Evolutionary conservation across 2,329 filamentous ascomycete species (phyloP).

Genomic region (Beauveria australis): DNA sequence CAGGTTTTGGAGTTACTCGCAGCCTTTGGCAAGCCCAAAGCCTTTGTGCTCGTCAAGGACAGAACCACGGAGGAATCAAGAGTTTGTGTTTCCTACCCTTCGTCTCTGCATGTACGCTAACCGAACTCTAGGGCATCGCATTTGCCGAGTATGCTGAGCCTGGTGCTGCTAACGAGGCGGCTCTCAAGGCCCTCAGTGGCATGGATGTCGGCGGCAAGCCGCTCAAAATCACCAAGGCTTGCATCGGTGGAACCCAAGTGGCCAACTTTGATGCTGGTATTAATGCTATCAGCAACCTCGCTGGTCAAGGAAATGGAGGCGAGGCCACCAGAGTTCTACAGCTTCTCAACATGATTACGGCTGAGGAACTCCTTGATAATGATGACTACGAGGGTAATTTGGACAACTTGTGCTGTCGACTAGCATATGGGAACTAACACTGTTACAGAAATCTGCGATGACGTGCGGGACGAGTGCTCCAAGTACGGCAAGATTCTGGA

Average conservation of each 20-base stretch:
- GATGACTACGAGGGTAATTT: conserved; percentile 86
- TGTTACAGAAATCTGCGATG: conserved; percentile 80
- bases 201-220: conserved; percentile 87
- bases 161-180: conserved; percentile 62
- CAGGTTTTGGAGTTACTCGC: conserved; percentile 85
- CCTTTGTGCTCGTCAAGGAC: conserved; percentile 86
- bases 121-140: conserved; percentile 64
- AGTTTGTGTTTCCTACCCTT: conserved; percentile 42
- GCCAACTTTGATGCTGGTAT: conserved; percentile 90
- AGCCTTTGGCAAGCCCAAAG: conserved; percentile 87
- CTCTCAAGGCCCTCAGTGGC: conserved; percentile 82
- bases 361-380: conserved; percentile 85
- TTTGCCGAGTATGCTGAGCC: conserved; percentile 92
- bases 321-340: conserved; percentile 82
- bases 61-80: conserved; percentile 75
- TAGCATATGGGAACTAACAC: conserved; percentile 25
- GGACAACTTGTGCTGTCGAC: background rate
- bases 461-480: conserved; percentile 83
- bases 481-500: conserved; percentile 82
- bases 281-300: conserved; percentile 95
- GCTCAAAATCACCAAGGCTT: conserved; percentile 80
- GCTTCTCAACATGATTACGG: conserved; percentile 95
- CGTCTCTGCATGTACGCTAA: conserved; percentile 20
- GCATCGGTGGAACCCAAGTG: conserved; percentile 89
- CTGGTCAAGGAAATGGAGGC: conserved; percentile 72